A percentile compares a stretch with the other conserved stretches of the same genome.
Evolutionary conservation across 2,329 filamentous ascomycete species (phyloP).

Genomic region (Passalora sequoiae): DNA sequence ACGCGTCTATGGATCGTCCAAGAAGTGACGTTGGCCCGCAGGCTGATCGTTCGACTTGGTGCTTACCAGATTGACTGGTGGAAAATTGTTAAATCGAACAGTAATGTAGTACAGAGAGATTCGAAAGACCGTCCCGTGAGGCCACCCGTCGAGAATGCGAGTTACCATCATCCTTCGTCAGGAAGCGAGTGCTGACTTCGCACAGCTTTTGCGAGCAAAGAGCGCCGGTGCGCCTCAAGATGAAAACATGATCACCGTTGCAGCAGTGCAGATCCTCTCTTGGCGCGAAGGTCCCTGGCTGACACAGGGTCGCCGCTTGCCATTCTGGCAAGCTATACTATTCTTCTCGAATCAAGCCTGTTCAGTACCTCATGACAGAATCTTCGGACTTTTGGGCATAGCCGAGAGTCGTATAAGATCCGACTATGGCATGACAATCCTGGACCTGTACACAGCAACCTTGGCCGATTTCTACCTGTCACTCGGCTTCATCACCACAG

Average conservation of each 20-base stretch:
- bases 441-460: neutral
- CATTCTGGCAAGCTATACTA: neutral
- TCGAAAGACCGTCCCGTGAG: too few relatives aligned
- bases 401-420: neutral
- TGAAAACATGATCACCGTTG: too few relatives aligned
- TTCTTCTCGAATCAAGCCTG: neutral
- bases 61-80: neutral
- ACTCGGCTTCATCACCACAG: neutral
- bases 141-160: too few relatives aligned
- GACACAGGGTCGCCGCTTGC: neutral
- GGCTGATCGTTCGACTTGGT: neutral
- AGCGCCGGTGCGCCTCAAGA: too few relatives aligned
- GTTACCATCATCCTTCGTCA: too few relatives aligned
- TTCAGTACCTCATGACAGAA: neutral
- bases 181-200: too few relatives aligned
- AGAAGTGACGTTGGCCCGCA: constrained; percentile 1
- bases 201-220: too few relatives aligned
- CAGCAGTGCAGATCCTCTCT: neutral
- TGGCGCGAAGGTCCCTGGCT: neutral
- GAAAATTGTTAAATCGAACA: neutral
- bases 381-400: neutral
- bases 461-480: neutral
- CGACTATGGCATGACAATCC: neutral
- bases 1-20: constrained; percentile 10
- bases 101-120: neutral